phyloP scores from a whole-genome alignment of 176 grass and related monocot genomes.

The Luzula sylvatica region DNA sequence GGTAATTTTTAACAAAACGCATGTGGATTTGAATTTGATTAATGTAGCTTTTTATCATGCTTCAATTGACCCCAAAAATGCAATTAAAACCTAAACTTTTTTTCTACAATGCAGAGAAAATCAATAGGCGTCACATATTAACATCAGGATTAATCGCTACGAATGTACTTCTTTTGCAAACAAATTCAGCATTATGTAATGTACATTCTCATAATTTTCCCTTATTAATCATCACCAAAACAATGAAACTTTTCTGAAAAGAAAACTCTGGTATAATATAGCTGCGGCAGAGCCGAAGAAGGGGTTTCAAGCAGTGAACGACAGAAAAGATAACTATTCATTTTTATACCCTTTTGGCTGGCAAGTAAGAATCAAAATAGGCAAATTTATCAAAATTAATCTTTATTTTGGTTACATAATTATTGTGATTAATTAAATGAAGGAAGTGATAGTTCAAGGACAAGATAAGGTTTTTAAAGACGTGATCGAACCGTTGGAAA shows the following conservation, averaged over 20 bases:
- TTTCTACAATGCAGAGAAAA: constrained; percentile 12
- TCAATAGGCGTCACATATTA: constrained; percentile 42
- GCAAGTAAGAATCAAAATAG: constrained; percentile 66
- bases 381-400: background rate
- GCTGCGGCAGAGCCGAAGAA: constrained; percentile 86
- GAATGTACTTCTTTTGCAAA: constrained; percentile 25
- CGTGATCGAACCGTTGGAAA: constrained; percentile 86
- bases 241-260: constrained; percentile 52
- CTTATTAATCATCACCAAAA: background rate
- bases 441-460: constrained; percentile 83
- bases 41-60: too few relatives aligned
- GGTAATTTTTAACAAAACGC: constrained; percentile 5
- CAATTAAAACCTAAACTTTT: background rate
- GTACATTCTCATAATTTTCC: constrained; percentile 13
- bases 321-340: constrained; percentile 59
- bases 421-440: background rate
- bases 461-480: constrained; percentile 99
- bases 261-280: constrained; percentile 76
- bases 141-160: constrained; percentile 33
- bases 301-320: constrained; percentile 57
- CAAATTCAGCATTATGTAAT: constrained; percentile 54
- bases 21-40: background rate
- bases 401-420: background rate
- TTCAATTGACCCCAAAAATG: too few relatives aligned
- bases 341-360: constrained; percentile 93